Percentiles rank a stretch among this genome's conserved stretches.
Conservation (phyloP, 495 filamentous ascomycete genomes). For the Hypoxylon intermedium region DNA sequence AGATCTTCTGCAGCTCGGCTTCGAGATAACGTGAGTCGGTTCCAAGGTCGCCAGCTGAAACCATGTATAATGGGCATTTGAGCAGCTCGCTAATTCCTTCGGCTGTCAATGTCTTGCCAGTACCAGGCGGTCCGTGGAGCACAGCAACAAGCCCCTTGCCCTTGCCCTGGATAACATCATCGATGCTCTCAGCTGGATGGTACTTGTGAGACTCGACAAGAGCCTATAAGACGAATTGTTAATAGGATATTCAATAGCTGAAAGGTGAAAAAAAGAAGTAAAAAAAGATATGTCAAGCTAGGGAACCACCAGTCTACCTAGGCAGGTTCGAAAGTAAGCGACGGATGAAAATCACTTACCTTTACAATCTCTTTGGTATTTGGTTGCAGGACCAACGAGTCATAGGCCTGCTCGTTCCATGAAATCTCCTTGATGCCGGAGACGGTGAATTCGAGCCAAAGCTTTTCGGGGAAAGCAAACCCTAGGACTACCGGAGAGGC, state of each 20-base stretch:
- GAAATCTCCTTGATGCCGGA: constrained; percentile 81
- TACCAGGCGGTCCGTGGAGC: constrained; percentile 64
- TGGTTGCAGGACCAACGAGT: constrained; percentile 74
- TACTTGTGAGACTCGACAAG: constrained; percentile 82
- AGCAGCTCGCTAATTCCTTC: constrained; percentile 62
- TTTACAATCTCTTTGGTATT: constrained; percentile 83
- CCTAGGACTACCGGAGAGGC: constrained; percentile 92
- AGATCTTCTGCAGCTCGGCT: constrained; percentile 54
- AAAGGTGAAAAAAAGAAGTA: not conserved
- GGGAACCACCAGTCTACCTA: not conserved
- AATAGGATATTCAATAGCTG: constrained; percentile 10
- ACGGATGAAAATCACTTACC: constrained; percentile 29
- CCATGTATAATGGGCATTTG: constrained; percentile 59
- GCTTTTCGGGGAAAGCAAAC: constrained; percentile 89
- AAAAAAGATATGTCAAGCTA: too few species aligned
- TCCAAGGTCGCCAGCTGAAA: constrained; percentile 64
- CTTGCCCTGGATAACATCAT: constrained; percentile 76
- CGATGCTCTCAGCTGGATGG: constrained; percentile 80
- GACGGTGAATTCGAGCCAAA: constrained; percentile 90
- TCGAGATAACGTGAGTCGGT: constrained; percentile 59
- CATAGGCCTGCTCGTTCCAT: constrained; percentile 84
- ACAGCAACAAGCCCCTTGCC: constrained; percentile 68
- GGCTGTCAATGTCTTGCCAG: constrained; percentile 67
- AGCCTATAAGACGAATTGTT: constrained; percentile 47
- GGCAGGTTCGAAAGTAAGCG: too few species aligned